Evolutionary conservation across 176 grass and related monocot genomes (phyloP), one percentile per base, ranked within the genome.

Genomic region (Thinopyrum elongatum): DNA sequence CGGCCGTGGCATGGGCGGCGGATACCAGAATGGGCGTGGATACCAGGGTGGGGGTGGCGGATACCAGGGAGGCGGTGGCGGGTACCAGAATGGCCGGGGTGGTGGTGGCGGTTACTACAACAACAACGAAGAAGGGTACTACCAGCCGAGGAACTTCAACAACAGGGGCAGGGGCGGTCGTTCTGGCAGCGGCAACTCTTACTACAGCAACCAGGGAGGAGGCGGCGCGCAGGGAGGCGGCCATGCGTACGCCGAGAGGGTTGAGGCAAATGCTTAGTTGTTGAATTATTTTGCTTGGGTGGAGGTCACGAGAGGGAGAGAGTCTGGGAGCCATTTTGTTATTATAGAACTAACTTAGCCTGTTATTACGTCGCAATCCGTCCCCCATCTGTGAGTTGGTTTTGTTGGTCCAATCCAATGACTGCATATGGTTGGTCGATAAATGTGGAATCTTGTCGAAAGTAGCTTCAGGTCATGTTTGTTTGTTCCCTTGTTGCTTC

Each of bases 321-420:
- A 35, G 34, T 33, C 25, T 79, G 84, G 63, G 77, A 88, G 90
- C 71, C 82, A 87, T 88, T 91, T 91, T 91, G 82, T 85, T 88
- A 88, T 85, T 64, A 85, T 91, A 91, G 86, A 87, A 91, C 86
- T 91, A 91, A 91, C 90, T 82, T 88, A 85, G 77, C 78, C 49
- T 53, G 49, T 53, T 53, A 53, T 53, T 53, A 53, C 16, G 49
- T 19, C 49, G 49, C 49, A 53, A 53, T 19, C 49, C 49, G 49
- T 6, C 49, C 1, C 16, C 16, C 64, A 86, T 82, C 62, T 70
- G 70, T 42, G 90, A 87, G 90, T 85, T 81, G 27, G 49, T 82
- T 85, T 85, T 85, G 77, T 69, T 39, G 47, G 82, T 85, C 51
- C 49, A 82, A 53, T 53, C 49, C 49, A 1, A 76, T 82, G 86